Evolutionary conservation across 2,329 filamentous ascomycete species (phyloP), one percentile per base, ranked within the genome.

Genomic region (Kalmusia sp.): DNA sequence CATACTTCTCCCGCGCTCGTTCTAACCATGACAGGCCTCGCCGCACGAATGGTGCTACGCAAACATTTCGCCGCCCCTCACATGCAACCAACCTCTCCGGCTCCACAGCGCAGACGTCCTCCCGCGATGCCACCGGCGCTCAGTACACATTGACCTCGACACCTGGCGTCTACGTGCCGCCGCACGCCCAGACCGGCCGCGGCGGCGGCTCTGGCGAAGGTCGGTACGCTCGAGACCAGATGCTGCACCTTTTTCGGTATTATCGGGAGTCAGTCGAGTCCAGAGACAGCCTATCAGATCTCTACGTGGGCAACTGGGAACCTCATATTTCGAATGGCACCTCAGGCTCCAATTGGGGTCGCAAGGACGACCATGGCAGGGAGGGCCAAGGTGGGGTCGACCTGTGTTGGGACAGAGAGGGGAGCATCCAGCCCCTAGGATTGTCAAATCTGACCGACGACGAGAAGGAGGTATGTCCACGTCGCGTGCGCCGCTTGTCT

Each of bases 321-420:
- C 91, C 92, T 24, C 84, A 87, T 53, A 83, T 87, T 45, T 78
- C 86, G 34, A 92, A 92, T 63, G 87, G 88, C 27, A 66, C 70
- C 67, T 82, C 74, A 67, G 79, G 67, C 43, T 70, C 72, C 22
- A 84, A 85, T 49, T 96, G 92, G 92, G 90, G 90, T 46, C 92
- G 93, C 73, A 83, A 81, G 62, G 84, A 85, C 53, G 92, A 97
- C 60, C 84, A 76, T 43, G 66, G 83, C 54, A 89, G 92, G 70
- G 86, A 89, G 58, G 80, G 83, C 58, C 87, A 87, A 53, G 86
- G 90, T 67, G 92, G 93, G 38, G 91, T 93, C n/a, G 92, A 95
- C 58, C 85, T 93, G 35, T 98, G 93, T 74, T 99, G 93, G 95
- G 91, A 96, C 69, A 77, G 84, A 53, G 82, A 83, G 54, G 92